Evolutionary conservation across 163 green algal species (phyloP), one percentile per base, ranked within the genome.

Genomic region (Chlorella variabilis): DNA sequence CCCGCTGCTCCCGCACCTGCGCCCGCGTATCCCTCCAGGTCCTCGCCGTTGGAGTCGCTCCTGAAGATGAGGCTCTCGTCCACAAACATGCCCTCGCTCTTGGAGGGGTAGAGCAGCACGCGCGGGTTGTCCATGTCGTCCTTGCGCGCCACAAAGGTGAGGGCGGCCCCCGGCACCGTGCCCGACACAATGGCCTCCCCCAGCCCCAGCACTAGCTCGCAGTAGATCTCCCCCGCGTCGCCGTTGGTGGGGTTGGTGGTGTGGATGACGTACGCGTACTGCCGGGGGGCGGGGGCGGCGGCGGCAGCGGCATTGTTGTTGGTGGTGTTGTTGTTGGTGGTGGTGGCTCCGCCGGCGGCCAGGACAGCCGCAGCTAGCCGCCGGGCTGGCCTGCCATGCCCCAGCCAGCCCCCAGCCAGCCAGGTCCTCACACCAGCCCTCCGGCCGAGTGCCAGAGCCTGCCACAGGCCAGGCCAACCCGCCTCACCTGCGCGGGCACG

Each of bases 191-290:
- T 95, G 23, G 91, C 91, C 85, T 96, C 92, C 3, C 97, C 97
- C 58, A 99, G 90, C 11, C 97, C 97, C 61, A 90, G 91, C 29
- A 99, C 97, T 71, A 94, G 38, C 89, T 95, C 92, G 63, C 78
- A 78, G 77, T 94, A 95, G 17, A 96, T 86, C 81, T 94, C 87
- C 11, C 83, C 80, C 0, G 48, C 49, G 68, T 89, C 80, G 29
- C 88, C 88, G 21, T 88, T 96, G 63, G 91, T 94, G 63, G 97
- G 97, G 89, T 99, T 99, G 63, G 92, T 91, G 27, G 97, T 99
- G 94, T 99, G 97, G 87, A 99, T 98, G 11, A 99, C 97, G 85
- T 98, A 99, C 4, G 97, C 97, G 83, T 99, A 99, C 48, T 95
- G 90, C 73, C 4, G 27, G 21, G 33, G 49, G 31, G 5, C 36